phyloP scores from a whole-genome alignment of 208 protist species.

The Crithidia bombi region DNA sequence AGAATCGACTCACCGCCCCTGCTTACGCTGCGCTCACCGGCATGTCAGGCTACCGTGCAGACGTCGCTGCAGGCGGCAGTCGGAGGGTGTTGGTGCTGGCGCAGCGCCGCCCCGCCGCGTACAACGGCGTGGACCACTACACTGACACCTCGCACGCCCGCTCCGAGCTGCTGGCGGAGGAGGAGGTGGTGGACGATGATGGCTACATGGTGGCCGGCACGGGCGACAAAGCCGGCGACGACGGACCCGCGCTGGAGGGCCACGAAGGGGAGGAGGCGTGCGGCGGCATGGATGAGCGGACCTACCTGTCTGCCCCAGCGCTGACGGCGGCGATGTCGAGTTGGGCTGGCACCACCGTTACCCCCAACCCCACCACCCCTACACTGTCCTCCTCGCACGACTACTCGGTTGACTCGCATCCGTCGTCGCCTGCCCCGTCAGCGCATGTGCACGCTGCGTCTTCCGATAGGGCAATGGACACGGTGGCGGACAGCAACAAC shows the following conservation, averaged over 20 bases:
- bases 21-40: too few relatives aligned
- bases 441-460: not conserved
- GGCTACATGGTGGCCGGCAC: constrained; percentile 13
- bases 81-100: not conserved
- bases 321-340: not conserved
- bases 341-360: too few relatives aligned
- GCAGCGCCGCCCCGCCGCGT: not conserved
- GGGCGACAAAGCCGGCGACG: constrained; percentile 6
- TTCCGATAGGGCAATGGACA: not conserved
- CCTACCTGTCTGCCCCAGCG: not conserved
- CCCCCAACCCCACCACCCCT: too few relatives aligned
- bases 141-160: constrained; percentile 2
- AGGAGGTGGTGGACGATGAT: constrained; percentile 3
- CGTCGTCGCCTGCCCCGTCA: not conserved
- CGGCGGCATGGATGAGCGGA: not conserved
- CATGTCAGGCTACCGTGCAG: not conserved
- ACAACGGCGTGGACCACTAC: not conserved
- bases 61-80: not conserved
- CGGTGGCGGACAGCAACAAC: not conserved
- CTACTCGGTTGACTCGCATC: too few relatives aligned
- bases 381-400: too few relatives aligned
- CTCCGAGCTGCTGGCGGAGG: not conserved
- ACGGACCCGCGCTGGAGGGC: not conserved
- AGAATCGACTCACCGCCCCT: too few relatives aligned
- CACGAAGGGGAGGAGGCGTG: not conserved